phyloP scores from a whole-genome alignment of 495 filamentous ascomycete species.

The Rostrohypoxylon terebratum region DNA sequence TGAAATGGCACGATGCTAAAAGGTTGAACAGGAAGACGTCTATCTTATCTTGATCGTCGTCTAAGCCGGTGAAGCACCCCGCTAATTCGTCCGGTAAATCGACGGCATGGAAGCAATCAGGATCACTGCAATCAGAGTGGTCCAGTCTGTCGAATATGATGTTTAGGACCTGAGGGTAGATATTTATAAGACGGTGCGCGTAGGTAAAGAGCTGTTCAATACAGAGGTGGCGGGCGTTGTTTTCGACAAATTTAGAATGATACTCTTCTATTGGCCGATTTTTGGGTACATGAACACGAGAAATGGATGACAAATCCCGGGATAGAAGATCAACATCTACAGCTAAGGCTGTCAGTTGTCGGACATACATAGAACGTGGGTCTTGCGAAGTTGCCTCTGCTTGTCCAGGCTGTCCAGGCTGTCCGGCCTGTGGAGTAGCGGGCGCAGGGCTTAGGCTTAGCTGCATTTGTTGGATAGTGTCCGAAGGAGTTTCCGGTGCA shows the following conservation, averaged over 20 bases:
- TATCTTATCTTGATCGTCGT: slow-evolving; percentile 23
- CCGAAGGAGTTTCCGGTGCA: neutral
- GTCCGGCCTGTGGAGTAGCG: neutral
- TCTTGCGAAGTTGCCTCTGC: slow-evolving; percentile 36
- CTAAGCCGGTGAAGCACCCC: slow-evolving; percentile 18
- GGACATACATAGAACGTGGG: slow-evolving; percentile 30
- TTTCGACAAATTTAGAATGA: slow-evolving; percentile 28
- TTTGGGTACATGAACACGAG: slow-evolving; percentile 34
- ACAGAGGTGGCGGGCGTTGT: slow-evolving; percentile 18
- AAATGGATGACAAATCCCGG: slow-evolving; percentile 16
- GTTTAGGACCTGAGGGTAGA: slow-evolving; percentile 48
- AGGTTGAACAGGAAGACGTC: slow-evolving; percentile 51
- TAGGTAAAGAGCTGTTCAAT: slow-evolving; percentile 44
- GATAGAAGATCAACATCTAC: slow-evolving; percentile 39
- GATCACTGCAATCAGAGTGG: slow-evolving; percentile 32
- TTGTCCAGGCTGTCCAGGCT: neutral
- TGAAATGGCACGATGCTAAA: slow-evolving; percentile 49
- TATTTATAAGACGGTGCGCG: slow-evolving; percentile 49
- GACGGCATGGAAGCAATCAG: slow-evolving; percentile 36
- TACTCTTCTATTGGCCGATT: slow-evolving; percentile 17
- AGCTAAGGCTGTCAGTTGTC: slow-evolving; percentile 39
- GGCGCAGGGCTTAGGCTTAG: slow-evolving; percentile 5
- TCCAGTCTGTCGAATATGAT: slow-evolving; percentile 27
- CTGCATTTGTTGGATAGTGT: slow-evolving; percentile 9
- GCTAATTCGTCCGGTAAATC: slow-evolving; percentile 28